These are phyloP conservation scores for Exophiala sp. DNA, from an alignment of 2,329 filamentous ascomycete species.

Conservation along the genomic window DNA sequence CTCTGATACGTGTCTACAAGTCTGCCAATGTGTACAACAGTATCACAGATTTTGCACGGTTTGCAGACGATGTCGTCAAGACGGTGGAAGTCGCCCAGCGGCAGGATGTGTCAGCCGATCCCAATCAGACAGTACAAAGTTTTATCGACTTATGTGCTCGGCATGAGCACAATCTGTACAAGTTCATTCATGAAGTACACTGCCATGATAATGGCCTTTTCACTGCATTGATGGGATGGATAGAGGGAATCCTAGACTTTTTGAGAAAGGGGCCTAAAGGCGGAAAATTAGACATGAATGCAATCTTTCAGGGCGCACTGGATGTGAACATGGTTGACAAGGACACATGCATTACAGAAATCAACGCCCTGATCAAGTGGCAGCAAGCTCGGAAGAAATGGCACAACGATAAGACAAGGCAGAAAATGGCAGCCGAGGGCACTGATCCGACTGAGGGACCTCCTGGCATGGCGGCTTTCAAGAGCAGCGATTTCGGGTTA, in stretches of 20 bases:
- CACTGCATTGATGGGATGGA: conserved; percentile 93
- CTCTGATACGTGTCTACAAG: conserved; percentile 94
- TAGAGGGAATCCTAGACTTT: conserved; percentile 93
- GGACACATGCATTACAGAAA: conserved; percentile 69
- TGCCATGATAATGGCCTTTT: conserved; percentile 95
- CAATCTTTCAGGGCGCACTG: conserved; percentile 77
- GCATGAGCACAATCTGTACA: conserved; percentile 97
- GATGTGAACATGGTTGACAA: conserved; percentile 67
- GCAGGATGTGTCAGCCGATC: conserved; percentile 85
- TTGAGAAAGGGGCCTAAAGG: conserved; percentile 79
- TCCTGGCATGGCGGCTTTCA: conserved; percentile 60
- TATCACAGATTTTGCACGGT: conserved; percentile 91
- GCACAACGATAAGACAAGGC: conserved; percentile 95
- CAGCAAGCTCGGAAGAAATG: conserved; percentile 95
- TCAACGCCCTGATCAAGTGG: conserved; percentile 84
- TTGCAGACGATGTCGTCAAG: conserved; percentile 87
- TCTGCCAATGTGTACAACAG: conserved; percentile 97
- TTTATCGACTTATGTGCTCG: conserved; percentile 96
- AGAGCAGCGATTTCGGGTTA: conserved; percentile 82
- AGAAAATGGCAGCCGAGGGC: conserved; percentile 95
- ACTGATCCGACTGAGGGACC: conserved; percentile 48
- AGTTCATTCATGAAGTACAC: conserved; percentile 97
- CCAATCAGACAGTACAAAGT: conserved; percentile 95
- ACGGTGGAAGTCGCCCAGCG: conserved; percentile 67
- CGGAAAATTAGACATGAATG: conserved; percentile 90